A percentile compares a stretch with the other conserved stretches of the same genome.
phyloP scores from a whole-genome alignment of 192 early-diverging fungal species.

The Dispira parvispora region DNA sequence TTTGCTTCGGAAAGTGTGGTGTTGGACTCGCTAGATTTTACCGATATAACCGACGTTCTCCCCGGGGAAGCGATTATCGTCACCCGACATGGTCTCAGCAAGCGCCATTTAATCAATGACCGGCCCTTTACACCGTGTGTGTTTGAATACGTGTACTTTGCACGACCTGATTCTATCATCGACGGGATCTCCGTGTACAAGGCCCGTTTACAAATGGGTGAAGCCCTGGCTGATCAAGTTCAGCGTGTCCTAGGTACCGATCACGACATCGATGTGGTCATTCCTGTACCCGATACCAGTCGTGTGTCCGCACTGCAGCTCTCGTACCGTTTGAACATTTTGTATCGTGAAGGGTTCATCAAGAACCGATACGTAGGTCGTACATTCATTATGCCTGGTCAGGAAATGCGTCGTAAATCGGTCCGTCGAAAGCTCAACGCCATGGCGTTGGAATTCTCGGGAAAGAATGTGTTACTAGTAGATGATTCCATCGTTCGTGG shows the following conservation, averaged over 20 bases:
- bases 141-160: conserved; percentile 99
- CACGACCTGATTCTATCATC: conserved; percentile 94
- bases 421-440: conserved; percentile 97
- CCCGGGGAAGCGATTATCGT: conserved; percentile 94
- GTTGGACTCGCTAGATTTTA: conserved; percentile 79
- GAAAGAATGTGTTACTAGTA: conserved; percentile 93
- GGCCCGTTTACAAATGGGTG: conserved; percentile 92
- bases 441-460: conserved; percentile 92
- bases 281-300: conserved; percentile 97
- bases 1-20: conserved; percentile 94
- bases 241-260: conserved; percentile 49
- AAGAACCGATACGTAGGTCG: conserved; percentile 99
- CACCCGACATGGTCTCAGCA: conserved; percentile 53
- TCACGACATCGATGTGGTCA: conserved; percentile 93
- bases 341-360: conserved; percentile 98
- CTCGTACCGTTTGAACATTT: conserved; percentile 70
- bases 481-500: conserved; percentile 99
- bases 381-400: conserved; percentile 99
- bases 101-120: conserved; percentile 39
- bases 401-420: conserved; percentile 72
- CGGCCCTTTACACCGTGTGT: conserved; percentile 81
- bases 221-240: conserved; percentile 79
- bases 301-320: conserved; percentile 87
- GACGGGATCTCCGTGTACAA: conserved; percentile 99
- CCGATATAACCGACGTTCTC: conserved; percentile 73